Evolutionary conservation across 805 yeast species (phyloP).

Genomic region (Yamadazyma kitorensis): DNA sequence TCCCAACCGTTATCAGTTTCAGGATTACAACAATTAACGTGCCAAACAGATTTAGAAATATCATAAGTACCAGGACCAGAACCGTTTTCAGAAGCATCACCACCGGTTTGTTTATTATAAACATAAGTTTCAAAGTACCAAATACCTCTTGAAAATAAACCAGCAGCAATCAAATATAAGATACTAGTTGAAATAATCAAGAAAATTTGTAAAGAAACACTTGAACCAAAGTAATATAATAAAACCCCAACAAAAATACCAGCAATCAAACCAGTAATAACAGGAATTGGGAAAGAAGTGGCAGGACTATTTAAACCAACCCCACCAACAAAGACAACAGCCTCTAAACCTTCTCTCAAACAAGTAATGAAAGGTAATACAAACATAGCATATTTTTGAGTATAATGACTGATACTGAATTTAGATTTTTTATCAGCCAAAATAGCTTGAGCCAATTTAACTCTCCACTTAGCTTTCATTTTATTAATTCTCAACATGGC

Average conservation of each 20-base stretch:
- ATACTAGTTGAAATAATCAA: constrained; percentile 84
- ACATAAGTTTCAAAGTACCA: constrained; percentile 80
- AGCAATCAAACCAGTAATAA: constrained; percentile 76
- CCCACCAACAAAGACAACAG: constrained; percentile 46
- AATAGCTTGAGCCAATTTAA: constrained; percentile 85
- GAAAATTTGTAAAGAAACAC: constrained; percentile 81
- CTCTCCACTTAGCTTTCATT: constrained; percentile 96
- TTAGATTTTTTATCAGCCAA: constrained; percentile 57
- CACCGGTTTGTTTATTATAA: constrained; percentile 72
- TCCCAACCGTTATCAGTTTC: constrained; percentile 94
- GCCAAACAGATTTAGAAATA: constrained; percentile 80
- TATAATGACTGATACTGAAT: constrained; percentile 33
- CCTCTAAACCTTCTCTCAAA: constrained; percentile 86
- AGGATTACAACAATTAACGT: constrained; percentile 96
- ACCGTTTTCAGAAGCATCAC: constrained; percentile 93
- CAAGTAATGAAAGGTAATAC: constrained; percentile 87
- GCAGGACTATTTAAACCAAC: constrained; percentile 36
- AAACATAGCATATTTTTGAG: constrained; percentile 80
- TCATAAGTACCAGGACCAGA: constrained; percentile 95
- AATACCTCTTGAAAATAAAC: constrained; percentile 87
- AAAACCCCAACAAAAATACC: constrained; percentile 71
- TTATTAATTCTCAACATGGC: constrained; percentile 95
- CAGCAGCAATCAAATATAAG: constrained; percentile 86
- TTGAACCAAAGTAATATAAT: constrained; percentile 79
- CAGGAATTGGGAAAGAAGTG: constrained; percentile 90